Base-by-base conservation (phyloP, 2,329 filamentous ascomycete genomes). In the Fragosphaeria purpurea region DNA sequence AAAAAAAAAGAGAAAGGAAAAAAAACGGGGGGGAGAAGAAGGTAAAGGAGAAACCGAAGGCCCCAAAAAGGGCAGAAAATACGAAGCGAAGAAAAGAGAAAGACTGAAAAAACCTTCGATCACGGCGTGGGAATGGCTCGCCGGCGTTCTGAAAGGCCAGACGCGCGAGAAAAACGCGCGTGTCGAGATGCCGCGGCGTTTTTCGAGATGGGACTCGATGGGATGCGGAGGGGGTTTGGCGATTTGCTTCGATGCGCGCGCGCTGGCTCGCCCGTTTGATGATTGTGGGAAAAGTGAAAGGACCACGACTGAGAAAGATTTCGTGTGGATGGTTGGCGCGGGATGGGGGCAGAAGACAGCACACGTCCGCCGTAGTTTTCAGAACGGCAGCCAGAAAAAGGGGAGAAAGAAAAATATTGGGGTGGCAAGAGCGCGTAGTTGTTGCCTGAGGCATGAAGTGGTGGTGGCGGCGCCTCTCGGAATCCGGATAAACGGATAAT, bases 171-270 rank as follows among this genome's bases (percentile, higher is more conserved):
- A 71, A 71, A 75, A 57, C 71, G 71, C 70, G 76, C 73, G 75
- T 75, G 44, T 70, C 68, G 70, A 72, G 68, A 67, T 68, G 69
- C 69, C 71, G 67, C 70, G 68, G 68, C 39, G 37, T 65, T 66
- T 71, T 69, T 73, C 66, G 65, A 68, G 75, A 79, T 78, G 74
- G 70, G 65, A 69, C 68, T 73, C 68, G 75, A 79, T 79, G 75
- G 22, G 67, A 73, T 74, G 72, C 71, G 70, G 70, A 73, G 71
- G 72, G 67, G 73, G 72, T 74, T 70, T 73, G 73, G 74, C 71
- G 75, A 77, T 76, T 74, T 76, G 76, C 53, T 77, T 73, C 68
- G 74, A 79, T 79, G 75, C 75, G 76, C 75, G 76, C 75, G 75
- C 72, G 65, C 67, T 68, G 70, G 68, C 58, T 63, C 59, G 57